A percentile compares a stretch with the other conserved stretches of the same genome.
Evolutionary conservation across 495 filamentous ascomycete genomes (phyloP).

Genomic region (Platismatia glauca): DNA sequence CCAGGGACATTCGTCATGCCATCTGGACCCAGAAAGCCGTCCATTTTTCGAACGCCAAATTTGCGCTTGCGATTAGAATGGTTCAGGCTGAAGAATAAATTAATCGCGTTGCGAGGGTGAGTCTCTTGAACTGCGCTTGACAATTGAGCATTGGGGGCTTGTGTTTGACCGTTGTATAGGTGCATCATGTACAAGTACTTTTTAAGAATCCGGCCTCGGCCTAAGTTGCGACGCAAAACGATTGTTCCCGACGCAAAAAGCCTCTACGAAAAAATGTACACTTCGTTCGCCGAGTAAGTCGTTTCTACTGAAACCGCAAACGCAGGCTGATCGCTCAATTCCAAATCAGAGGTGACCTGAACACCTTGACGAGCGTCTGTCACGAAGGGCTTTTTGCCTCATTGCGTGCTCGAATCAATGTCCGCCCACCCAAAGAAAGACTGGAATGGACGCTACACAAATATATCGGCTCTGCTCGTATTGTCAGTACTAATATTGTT

Average conservation of each 20-base stretch:
- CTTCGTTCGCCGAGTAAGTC: slow-evolving; percentile 56
- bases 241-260: slow-evolving; percentile 44
- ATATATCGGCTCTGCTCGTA: slow-evolving; percentile 50
- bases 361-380: slow-evolving; percentile 50
- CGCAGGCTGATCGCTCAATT: not conserved
- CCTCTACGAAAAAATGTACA: slow-evolving; percentile 62
- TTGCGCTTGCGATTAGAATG: slow-evolving; percentile 41
- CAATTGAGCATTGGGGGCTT: not conserved
- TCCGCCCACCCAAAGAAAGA: slow-evolving; percentile 40
- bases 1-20: slow-evolving; percentile 51
- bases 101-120: slow-evolving; percentile 37
- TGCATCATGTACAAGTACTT: slow-evolving; percentile 33
- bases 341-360: slow-evolving; percentile 45
- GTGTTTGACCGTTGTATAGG: slow-evolving; percentile 19
- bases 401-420: slow-evolving; percentile 47
- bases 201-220: slow-evolving; percentile 37
- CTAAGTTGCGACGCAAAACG: slow-evolving; percentile 35
- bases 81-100: slow-evolving; percentile 34
- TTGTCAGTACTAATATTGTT: slow-evolving; percentile 52
- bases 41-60: slow-evolving; percentile 40
- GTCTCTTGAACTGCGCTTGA: slow-evolving; percentile 11
- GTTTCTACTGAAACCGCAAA: not conserved
- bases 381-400: slow-evolving; percentile 47
- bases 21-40: slow-evolving; percentile 47
- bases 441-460: slow-evolving; percentile 59